These are phyloP conservation scores for Crithidia acanthocephali DNA, from an alignment of 208 protist genomes.

Conservation along the genomic window DNA sequence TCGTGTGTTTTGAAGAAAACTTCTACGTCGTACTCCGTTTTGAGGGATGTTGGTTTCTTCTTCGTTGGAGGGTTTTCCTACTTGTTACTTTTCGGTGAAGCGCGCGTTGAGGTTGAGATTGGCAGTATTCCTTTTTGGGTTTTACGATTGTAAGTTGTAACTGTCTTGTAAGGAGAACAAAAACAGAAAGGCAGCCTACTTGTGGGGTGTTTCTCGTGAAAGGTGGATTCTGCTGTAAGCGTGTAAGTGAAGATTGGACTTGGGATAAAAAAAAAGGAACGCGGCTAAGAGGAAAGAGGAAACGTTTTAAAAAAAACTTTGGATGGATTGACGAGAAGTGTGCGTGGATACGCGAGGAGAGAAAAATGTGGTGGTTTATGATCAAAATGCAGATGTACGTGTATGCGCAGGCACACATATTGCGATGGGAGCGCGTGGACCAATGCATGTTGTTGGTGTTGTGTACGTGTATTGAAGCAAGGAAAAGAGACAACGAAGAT, in stretches of 20 bases:
- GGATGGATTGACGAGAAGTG: background rate
- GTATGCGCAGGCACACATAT: background rate
- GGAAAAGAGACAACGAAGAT: background rate
- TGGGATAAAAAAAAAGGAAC: background rate
- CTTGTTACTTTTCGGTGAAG: background rate
- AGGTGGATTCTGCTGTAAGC: background rate
- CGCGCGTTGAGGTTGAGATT: background rate
- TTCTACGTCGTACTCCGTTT: slow-evolving; percentile 24
- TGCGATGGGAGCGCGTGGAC: too few species aligned
- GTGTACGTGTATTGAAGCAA: background rate
- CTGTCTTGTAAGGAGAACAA: too few species aligned
- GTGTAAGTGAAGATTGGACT: background rate
- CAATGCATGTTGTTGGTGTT: too few species aligned
- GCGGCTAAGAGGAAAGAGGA: slow-evolving; percentile 8
- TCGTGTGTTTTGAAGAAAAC: slow-evolving; percentile 27
- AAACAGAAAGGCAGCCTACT: too few species aligned
- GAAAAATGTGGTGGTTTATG: too few species aligned
- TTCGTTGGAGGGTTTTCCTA: background rate
- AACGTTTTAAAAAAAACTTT: slow-evolving; percentile 9
- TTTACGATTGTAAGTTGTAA: too few species aligned
- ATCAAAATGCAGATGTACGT: too few species aligned
- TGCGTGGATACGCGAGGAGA: background rate
- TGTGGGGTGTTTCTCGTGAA: too few species aligned
- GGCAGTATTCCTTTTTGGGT: background rate
- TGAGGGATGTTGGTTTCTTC: background rate